Conservation (phyloP, 2,329 filamentous ascomycete species). For the Penicillium sp. region DNA sequence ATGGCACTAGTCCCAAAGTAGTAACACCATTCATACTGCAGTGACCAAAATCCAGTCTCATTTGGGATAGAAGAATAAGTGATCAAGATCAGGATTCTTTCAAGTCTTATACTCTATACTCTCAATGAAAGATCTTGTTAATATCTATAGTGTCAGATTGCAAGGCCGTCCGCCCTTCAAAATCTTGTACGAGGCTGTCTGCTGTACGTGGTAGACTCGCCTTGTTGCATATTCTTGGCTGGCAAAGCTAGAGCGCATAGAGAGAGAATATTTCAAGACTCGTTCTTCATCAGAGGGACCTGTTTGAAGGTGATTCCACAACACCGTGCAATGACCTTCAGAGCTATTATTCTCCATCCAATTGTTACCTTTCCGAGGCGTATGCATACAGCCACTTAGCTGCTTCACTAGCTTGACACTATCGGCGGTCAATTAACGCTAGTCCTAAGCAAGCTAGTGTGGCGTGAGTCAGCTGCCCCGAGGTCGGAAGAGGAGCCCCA, state of each 20-base stretch:
- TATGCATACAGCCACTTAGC: neutral
- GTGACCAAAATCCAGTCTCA: neutral
- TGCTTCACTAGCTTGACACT: neutral
- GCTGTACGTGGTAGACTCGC: neutral
- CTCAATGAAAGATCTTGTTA: neutral
- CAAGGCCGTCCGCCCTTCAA: neutral
- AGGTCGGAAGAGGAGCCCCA: conserved; percentile 37
- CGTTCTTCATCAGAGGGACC: neutral
- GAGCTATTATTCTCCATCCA: neutral
- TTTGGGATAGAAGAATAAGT: neutral
- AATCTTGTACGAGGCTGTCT: neutral
- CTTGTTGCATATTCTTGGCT: neutral
- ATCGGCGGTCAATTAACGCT: neutral
- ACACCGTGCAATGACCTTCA: neutral
- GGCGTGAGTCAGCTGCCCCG: conserved; percentile 42
- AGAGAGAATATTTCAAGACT: neutral
- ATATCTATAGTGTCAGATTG: neutral
- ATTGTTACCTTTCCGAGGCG: neutral
- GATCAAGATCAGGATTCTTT: neutral
- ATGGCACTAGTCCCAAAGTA: conserved; percentile 1
- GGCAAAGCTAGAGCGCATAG: neutral
- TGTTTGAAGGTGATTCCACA: neutral
- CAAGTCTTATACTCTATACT: neutral
- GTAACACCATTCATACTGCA: neutral
- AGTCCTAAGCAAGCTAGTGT: conserved; percentile 11